phyloP scores from a whole-genome alignment of 495 filamentous ascomycete genomes.

The Xylaria nigripes region DNA sequence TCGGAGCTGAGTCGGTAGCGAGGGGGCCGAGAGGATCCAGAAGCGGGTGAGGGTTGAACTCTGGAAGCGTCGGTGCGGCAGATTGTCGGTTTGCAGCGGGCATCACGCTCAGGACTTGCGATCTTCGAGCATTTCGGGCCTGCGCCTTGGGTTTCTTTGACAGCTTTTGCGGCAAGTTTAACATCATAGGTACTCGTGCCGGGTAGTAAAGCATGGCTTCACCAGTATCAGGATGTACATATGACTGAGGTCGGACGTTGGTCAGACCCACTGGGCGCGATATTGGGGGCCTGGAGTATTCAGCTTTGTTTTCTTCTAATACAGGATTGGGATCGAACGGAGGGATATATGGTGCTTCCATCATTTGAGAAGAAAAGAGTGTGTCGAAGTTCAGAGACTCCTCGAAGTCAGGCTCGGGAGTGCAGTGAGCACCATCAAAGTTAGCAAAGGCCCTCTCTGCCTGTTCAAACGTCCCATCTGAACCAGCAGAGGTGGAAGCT shows the following conservation, averaged over 20 bases:
- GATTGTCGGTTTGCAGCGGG: slow-evolving; percentile 21
- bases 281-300: slow-evolving; percentile 14
- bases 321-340: slow-evolving; percentile 16
- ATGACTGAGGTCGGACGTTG: slow-evolving; percentile 47
- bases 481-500: slow-evolving; percentile 44
- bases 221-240: slow-evolving; percentile 54
- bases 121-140: slow-evolving; percentile 58
- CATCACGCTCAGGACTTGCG: slow-evolving; percentile 49
- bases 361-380: slow-evolving; percentile 19
- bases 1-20: slow-evolving; percentile 6
- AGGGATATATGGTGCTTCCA: slow-evolving; percentile 12
- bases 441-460: slow-evolving; percentile 68
- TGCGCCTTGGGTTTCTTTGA: slow-evolving; percentile 60
- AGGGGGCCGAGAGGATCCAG: slow-evolving; percentile 23
- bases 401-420: slow-evolving; percentile 35
- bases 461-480: slow-evolving; percentile 62
- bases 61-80: slow-evolving; percentile 40
- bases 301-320: slow-evolving; percentile 10
- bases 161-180: slow-evolving; percentile 83
- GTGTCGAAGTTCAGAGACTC: slow-evolving; percentile 19
- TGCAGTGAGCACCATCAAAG: slow-evolving; percentile 90
- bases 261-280: slow-evolving; percentile 18
- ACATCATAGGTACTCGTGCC: slow-evolving; percentile 84
- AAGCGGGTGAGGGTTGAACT: slow-evolving; percentile 26
- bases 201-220: slow-evolving; percentile 91